phyloP scores from a whole-genome alignment of 2,329 filamentous ascomycete species.

The Epichloe hybrida region DNA sequence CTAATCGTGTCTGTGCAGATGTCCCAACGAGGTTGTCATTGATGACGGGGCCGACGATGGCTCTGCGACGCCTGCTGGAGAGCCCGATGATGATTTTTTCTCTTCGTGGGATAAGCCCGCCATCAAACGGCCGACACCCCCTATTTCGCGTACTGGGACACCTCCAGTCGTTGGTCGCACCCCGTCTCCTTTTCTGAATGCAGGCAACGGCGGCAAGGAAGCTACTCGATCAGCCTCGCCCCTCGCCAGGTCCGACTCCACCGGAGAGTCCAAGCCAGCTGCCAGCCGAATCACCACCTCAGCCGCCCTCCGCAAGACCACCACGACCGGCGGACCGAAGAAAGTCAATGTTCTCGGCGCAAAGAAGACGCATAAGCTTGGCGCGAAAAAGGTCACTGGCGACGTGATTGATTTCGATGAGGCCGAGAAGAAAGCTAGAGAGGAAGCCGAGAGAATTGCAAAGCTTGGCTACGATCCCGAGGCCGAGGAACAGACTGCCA shows the following conservation, averaged over 20 bases:
- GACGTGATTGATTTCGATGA: constrained; percentile 91
- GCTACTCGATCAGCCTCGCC: constrained; percentile 72
- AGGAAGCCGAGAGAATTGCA: constrained; percentile 90
- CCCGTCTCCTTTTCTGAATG: constrained; percentile 78
- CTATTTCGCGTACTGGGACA: constrained; percentile 77
- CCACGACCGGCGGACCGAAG: constrained; percentile 49
- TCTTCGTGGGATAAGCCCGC: constrained; percentile 97
- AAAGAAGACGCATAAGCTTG: constrained; percentile 75
- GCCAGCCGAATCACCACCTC: constrained; percentile 65
- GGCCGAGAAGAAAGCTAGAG: constrained; percentile 91
- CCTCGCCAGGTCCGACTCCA: constrained; percentile 47
- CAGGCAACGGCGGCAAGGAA: constrained; percentile 54
- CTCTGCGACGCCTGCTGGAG: constrained; percentile 63
- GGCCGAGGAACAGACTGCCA: constrained; percentile 51
- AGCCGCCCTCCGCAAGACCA: constrained; percentile 67
- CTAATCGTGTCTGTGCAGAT: constrained; percentile 36
- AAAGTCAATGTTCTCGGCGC: constrained; percentile 77
- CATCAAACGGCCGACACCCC: constrained; percentile 96
- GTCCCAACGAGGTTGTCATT: constrained; percentile 73
- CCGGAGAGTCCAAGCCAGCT: constrained; percentile 42
- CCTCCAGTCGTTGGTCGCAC: constrained; percentile 70
- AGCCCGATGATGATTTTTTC: constrained; percentile 96
- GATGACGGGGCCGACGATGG: constrained; percentile 60
- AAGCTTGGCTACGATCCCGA: constrained; percentile 93
- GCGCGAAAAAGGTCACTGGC: constrained; percentile 76